Evolutionary conservation across 1,284 basidiomycete species (phyloP), one percentile per base, ranked within the genome.

Genomic region (Cutaneotrichosporon mucoides): DNA sequence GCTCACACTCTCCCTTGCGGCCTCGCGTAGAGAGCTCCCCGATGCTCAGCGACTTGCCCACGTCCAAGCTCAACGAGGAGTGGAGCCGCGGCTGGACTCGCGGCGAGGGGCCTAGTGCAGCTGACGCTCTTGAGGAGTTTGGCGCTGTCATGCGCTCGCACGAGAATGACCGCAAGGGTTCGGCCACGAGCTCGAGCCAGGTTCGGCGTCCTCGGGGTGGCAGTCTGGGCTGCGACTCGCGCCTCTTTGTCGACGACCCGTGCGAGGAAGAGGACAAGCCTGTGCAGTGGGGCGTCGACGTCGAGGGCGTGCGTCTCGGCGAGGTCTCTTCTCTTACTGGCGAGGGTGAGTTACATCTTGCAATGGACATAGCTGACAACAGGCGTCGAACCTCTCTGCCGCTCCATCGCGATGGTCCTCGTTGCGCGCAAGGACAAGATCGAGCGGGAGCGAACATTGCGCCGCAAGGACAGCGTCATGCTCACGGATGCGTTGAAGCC

Each of bases 351-450:
- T 64, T 5, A 3, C 4, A 10, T 43, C 24, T 24, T 24, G 24
- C 24, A 24, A 24, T 24, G 24, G 24, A 24, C 24, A 24, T 24
- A 24, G 24, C 57, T 50, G 34, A 54, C 13, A 15, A 24, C 24
- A 33, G 76, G 75, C 38, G 71, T 78, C 54, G 76, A 77, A 55
- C 66, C 65, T 12, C 62, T 78, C 13, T 77, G 76, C 67, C 68
- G 68, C 42, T 66, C 70, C 50, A 76, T 78, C 63, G 68, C 73
- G 8, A 66, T 67, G 0, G 47, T 71, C n/a, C 69, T 78, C 7
- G 73, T 77, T 13, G 61, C 65, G 38, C 68, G 69, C 47, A 72
- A 73, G 53, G 76, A 77, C 60, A 73, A 73, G 62, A 73, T 78
- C 52, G 75, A 77, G 56, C 64, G 70, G 43, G 76, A 77, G 50